Base-by-base conservation (phyloP, 2,329 filamentous ascomycete genomes). In the Epichloe gansuensis region DNA sequence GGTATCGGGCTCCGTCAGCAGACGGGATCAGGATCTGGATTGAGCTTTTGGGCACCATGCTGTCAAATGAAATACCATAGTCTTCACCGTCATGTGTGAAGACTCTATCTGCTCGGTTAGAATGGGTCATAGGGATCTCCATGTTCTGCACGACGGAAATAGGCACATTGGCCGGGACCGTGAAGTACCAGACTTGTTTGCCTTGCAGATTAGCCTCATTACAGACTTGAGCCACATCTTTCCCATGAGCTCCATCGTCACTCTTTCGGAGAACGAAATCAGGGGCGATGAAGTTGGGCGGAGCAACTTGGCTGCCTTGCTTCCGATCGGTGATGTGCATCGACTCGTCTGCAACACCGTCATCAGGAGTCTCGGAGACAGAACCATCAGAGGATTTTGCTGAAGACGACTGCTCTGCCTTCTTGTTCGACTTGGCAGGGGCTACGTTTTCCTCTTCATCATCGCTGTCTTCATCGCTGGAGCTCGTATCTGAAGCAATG, bases 131-230 rank as follows among this genome's bases (percentile, higher is more conserved):
- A 9, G 75, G 74, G 42, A 87, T 75, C 39, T 82, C 75, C 55
- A 88, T 70, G 56, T 82, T 75, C 61, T 81, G 77, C 46, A 89
- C 69, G 1, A 84, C 74, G 11, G 78, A 80, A 52, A 89, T 75
- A n/a, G 85, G 80, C 3, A 89, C 70, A 11, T 79, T 80, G 5
- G 81, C 77, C 2, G 86, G 86, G 3, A 84, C 82, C 9, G 83
- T 87, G 59, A 90, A 87, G 64, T 89, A 87, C 86, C 85, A 90
- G 54, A 89, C 73, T 63, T 89, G 82, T 70, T 88, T 89, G 56
- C 82, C 83, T 52, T 80, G 70, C 7, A 84, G 64, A 58, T 79
- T 77, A 51, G 75, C 74, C 53, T 77, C 71, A 59, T 71, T 75
- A 59, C 86, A 80, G 50, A 84, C 66, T 23, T 76, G 69, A 8